These are phyloP conservation scores for Cornus florida DNA, from an alignment of 148 eudicot genomes.

Conservation along the genomic window DNA sequence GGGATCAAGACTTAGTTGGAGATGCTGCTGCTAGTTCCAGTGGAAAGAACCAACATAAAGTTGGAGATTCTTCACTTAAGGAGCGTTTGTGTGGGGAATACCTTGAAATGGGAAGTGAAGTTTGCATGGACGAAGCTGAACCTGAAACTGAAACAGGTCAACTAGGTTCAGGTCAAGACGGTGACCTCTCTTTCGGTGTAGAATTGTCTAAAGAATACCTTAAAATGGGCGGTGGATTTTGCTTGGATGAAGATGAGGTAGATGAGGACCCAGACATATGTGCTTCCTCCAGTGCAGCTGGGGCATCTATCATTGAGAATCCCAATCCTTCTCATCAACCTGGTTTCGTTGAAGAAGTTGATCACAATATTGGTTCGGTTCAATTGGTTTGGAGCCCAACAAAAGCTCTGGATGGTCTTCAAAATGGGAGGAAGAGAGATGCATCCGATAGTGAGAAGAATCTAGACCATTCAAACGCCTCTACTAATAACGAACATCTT, in stretches of 20 bases:
- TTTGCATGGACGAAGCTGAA: slow-evolving; percentile 46
- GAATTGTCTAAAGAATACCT: slow-evolving; percentile 47
- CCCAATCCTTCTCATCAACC: slow-evolving; percentile 7
- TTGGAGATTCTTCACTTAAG: slow-evolving; percentile 20
- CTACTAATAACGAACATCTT: slow-evolving; percentile 7
- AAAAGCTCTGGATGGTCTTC: slow-evolving; percentile 9
- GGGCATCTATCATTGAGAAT: slow-evolving; percentile 2
- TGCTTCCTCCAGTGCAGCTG: slow-evolving; percentile 13
- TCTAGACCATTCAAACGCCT: slow-evolving; percentile 16
- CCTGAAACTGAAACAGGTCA: slow-evolving; percentile 13
- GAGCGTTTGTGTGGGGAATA: slow-evolving; percentile 26
- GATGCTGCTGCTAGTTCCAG: slow-evolving; percentile 15
- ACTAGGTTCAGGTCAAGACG: slow-evolving; percentile 19
- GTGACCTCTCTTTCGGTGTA: slow-evolving; percentile 16
- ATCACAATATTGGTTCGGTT: neutral
- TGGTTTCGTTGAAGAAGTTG: slow-evolving; percentile 13
- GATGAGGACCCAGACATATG: slow-evolving; percentile 21
- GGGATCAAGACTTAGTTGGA: slow-evolving; percentile 2
- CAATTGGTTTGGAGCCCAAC: neutral
- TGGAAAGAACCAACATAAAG: slow-evolving; percentile 9
- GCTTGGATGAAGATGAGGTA: slow-evolving; percentile 52
- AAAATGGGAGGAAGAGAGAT: neutral
- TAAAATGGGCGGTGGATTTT: slow-evolving; percentile 75
- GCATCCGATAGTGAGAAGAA: slow-evolving; percentile 13
- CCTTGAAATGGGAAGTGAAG: slow-evolving; percentile 40